Base-by-base conservation (phyloP, 2,329 filamentous ascomycete genomes). In the Paraphoma sp. region DNA sequence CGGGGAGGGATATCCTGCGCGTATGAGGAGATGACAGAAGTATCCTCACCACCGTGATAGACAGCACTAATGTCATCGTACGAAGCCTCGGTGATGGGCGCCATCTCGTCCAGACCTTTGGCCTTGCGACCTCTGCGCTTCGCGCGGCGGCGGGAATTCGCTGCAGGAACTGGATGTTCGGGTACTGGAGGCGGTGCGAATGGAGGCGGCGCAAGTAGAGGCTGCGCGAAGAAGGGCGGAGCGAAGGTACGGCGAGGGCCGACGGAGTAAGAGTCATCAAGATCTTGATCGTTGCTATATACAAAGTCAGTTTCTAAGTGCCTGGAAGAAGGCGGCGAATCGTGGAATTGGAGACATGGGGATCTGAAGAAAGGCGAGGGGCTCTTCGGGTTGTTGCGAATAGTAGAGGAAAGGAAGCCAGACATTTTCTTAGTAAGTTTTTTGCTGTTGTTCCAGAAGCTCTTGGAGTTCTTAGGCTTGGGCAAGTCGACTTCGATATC, bases 1-100 rank as follows among this genome's bases (percentile, higher is more conserved):
- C 23, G 16, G 2, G 45, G 46, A 6, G 54, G 18, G 18, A 45
- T 23, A 6, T 58, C 42, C 3, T 53, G 23, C 12, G 57, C 61
- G 10, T 69, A 65, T 51, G 67, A 63, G 7, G 58, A 56, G 28
- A 69, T 65, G 10, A 60, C 54, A 5, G 57, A 51, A 11, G 54
- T 48, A 40, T 56, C 57, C 43, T 62, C 62, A 29, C 41, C 57
- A 33, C 48, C 48, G 28, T 52, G 51, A n/a, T 61, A 63, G 5
- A 45, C 50, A 18, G 50, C 36, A 10, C 52, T 52, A 14, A 64
- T 45, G 23, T 62, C 60, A n/a, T 65, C 67, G 40, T 56, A 46
- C 12, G 65, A 67, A 14, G 55, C 49, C 50, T 71, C 69, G 12
- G 62, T 70, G 49, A 71, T 71, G 9, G 68, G 63, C 4, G 67